A percentile compares a stretch with the other conserved stretches of the same genome.
Conservation (phyloP, 768 basidiomycete genomes). For the Mycena belliarum region DNA sequence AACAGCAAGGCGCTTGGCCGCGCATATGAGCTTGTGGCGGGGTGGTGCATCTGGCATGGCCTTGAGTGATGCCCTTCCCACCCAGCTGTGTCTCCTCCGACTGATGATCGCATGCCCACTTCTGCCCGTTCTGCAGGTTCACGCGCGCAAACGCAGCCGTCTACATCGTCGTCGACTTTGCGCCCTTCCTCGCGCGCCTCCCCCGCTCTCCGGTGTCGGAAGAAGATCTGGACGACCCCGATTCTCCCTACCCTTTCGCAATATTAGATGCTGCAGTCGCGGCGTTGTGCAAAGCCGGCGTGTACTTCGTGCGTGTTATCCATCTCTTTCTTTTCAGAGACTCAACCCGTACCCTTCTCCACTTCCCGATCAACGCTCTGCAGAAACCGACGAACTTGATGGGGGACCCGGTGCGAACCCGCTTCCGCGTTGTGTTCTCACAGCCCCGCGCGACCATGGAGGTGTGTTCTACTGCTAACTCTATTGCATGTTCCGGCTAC, state of each 20-base stretch:
- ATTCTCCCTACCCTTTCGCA: not conserved
- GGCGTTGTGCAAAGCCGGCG: constrained; percentile 8
- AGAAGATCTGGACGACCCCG: not conserved
- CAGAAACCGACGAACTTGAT: constrained; percentile 15
- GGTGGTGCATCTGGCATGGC: constrained; percentile 26
- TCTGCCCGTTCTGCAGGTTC: constrained; percentile 2
- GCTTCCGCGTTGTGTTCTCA: constrained; percentile 18
- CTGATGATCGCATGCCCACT: too few species aligned
- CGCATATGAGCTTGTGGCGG: constrained; percentile 26
- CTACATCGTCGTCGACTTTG: constrained; percentile 19
- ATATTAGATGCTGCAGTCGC: constrained; percentile 14
- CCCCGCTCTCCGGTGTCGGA: not conserved
- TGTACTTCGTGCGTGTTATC: constrained; percentile 12
- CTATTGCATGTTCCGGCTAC: not conserved
- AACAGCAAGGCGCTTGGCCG: constrained; percentile 22
- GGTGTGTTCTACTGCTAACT: not conserved
- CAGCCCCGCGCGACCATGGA: constrained; percentile 8
- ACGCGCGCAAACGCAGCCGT: constrained; percentile 20
- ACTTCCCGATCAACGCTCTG: not conserved
- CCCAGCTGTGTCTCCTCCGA: too few species aligned
- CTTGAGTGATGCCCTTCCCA: constrained; percentile 2
- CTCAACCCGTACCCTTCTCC: not conserved
- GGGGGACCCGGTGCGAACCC: constrained; percentile 17
- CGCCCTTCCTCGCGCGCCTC: constrained; percentile 18
- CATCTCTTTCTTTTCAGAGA: not conserved